These are phyloP conservation scores for Aspergillus carbonarius DNA, from an alignment of 2,329 filamentous ascomycete genomes.

Conservation along the genomic window DNA sequence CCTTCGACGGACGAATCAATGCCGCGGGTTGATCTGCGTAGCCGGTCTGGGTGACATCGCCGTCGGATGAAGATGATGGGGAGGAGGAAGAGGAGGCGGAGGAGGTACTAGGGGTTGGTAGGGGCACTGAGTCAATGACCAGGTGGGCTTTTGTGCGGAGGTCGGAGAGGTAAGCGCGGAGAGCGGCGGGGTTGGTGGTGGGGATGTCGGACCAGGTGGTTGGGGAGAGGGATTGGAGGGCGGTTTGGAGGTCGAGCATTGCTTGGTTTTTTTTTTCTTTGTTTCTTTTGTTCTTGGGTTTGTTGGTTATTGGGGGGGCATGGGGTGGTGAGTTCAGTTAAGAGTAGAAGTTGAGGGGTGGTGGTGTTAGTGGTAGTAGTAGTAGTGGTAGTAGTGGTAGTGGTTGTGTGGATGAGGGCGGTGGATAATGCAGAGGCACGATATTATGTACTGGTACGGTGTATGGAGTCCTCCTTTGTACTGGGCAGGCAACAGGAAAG, in stretches of 20 bases:
- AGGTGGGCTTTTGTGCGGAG: slow-evolving; percentile 68
- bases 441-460: no score
- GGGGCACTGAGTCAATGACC: slow-evolving; percentile 74
- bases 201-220: slow-evolving; percentile 54
- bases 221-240: slow-evolving; percentile 58
- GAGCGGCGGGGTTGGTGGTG: slow-evolving; percentile 46
- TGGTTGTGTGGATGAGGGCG: not conserved
- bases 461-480: no score
- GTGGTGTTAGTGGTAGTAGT: not conserved
- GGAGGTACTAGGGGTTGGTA: slow-evolving; percentile 51
- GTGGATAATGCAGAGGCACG: no score
- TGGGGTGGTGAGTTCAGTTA: not conserved
- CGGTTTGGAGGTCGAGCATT: slow-evolving; percentile 58
- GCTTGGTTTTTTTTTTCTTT: no score
- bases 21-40: not conserved
- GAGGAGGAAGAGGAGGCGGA: no score
- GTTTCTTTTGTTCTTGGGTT: no score
- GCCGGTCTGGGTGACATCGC: slow-evolving; percentile 31
- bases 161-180: slow-evolving; percentile 55
- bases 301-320: not conserved
- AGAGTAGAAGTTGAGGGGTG: not conserved
- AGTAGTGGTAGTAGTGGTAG: not conserved
- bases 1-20: slow-evolving; percentile 49
- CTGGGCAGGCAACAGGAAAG: no score
- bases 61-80: slow-evolving; percentile 9